Evolutionary conservation across 805 yeast species (phyloP).

Genomic region (Hanseniaspora opuntiae): DNA sequence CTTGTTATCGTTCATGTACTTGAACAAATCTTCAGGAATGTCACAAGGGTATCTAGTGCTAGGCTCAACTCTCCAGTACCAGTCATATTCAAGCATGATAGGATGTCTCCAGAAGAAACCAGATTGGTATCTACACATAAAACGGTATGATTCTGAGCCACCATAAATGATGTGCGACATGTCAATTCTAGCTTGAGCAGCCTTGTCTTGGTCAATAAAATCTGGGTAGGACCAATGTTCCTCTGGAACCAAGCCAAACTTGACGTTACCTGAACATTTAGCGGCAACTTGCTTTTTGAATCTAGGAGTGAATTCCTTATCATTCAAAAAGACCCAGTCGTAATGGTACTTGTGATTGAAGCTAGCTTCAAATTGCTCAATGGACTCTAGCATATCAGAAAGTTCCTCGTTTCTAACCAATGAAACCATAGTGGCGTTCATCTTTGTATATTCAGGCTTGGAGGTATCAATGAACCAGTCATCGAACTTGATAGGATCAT

Average conservation of each 20-base stretch:
- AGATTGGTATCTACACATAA: constrained; percentile 44
- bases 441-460: constrained; percentile 20
- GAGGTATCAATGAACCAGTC: constrained; percentile 9
- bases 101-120: constrained; percentile 52
- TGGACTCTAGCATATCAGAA: constrained; percentile 41
- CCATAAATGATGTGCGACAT: constrained; percentile 43
- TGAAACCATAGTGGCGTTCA: constrained; percentile 55
- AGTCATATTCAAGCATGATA: constrained; percentile 44
- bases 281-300: constrained; percentile 38
- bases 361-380: constrained; percentile 50
- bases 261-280: constrained; percentile 45
- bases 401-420: constrained; percentile 59
- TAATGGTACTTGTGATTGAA: constrained; percentile 51
- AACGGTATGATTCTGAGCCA: constrained; percentile 47
- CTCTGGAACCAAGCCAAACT: constrained; percentile 47
- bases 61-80: constrained; percentile 71
- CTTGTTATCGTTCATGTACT: constrained; percentile 39
- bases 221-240: constrained; percentile 62
- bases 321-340: constrained; percentile 73
- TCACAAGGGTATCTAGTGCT: constrained; percentile 50
- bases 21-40: constrained; percentile 49
- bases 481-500: constrained; percentile 11
- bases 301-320: constrained; percentile 44
- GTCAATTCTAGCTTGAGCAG: constrained; percentile 32
- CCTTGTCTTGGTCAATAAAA: constrained; percentile 44